phyloP scores from a whole-genome alignment of 2,329 filamentous ascomycete species.

The Xenoacremonium recifei region DNA sequence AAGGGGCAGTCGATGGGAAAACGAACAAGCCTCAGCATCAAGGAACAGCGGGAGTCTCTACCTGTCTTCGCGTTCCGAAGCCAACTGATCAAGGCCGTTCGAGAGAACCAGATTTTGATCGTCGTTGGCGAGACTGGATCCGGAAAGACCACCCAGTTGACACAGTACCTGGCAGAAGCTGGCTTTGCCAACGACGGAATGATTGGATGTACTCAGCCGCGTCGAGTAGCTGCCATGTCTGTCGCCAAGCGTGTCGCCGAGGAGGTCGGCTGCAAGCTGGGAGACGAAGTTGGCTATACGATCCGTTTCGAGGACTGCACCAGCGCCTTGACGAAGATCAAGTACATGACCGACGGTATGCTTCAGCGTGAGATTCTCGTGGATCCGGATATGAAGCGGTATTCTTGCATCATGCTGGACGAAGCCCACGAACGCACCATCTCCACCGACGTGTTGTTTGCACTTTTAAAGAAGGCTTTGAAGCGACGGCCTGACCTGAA shows the following conservation, averaged over 20 bases:
- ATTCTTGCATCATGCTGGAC: conserved; percentile 97
- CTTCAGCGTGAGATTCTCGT: conserved; percentile 91
- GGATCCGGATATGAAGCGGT: conserved; percentile 83
- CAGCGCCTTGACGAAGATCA: conserved; percentile 84
- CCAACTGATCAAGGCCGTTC: conserved; percentile 83
- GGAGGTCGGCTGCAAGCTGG: conserved; percentile 88
- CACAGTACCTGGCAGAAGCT: conserved; percentile 90
- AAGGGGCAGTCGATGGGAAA: conserved; percentile 82
- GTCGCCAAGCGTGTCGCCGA: conserved; percentile 96
- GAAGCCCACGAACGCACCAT: conserved; percentile 98
- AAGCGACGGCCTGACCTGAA: conserved; percentile 85
- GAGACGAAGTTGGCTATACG: conserved; percentile 92
- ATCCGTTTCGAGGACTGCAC: conserved; percentile 98
- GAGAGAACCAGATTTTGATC: conserved; percentile 86
- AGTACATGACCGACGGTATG: conserved; percentile 99
- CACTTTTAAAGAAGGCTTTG: conserved; percentile 87
- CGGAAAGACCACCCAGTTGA: conserved; percentile 95
- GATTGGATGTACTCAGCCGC: conserved; percentile 94
- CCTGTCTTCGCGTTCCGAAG: conserved; percentile 88
- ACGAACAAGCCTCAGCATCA: conserved; percentile 87
- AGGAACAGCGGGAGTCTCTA: conserved; percentile 86
- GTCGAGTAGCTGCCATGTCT: conserved; percentile 95
- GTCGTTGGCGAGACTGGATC: conserved; percentile 97
- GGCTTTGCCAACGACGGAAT: conserved; percentile 86
- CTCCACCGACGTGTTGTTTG: conserved; percentile 92